Evolutionary conservation across 1,284 basidiomycete species (phyloP).

Genomic region (Trichosporon coremiiforme): DNA sequence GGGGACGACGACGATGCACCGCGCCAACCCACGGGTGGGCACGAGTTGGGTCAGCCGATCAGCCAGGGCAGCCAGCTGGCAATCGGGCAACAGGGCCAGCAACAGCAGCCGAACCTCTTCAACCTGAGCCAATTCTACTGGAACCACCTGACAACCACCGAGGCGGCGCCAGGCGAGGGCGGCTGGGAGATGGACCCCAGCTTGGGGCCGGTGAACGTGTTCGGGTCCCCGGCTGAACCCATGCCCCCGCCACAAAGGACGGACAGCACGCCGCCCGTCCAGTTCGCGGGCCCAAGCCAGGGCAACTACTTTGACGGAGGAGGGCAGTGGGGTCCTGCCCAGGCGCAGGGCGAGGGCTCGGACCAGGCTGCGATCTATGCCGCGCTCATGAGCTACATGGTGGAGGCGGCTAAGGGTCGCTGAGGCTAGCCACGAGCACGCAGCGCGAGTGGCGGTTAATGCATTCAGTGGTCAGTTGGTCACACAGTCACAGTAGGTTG

Average conservation of each 20-base stretch:
- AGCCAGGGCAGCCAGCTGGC: conserved; percentile 7
- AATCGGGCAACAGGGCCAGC: conserved; percentile 4
- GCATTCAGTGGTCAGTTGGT: too few relatives aligned
- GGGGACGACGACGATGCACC: not conserved
- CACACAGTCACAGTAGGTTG: not conserved
- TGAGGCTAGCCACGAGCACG: too few relatives aligned
- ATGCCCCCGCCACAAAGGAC: not conserved
- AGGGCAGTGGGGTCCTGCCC: not conserved
- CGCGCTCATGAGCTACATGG: conserved; percentile 40
- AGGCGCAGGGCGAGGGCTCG: not conserved
- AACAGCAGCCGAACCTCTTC: conserved; percentile 33
- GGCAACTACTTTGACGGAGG: not conserved
- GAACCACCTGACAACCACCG: conserved; percentile 39
- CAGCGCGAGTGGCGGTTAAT: too few relatives aligned
- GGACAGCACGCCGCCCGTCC: not conserved
- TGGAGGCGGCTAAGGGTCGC: conserved; percentile 34
- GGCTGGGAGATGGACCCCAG: conserved; percentile 24
- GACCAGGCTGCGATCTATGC: conserved; percentile 39
- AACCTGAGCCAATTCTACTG: conserved; percentile 48
- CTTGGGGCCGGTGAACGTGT: not conserved
- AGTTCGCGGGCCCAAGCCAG: not conserved
- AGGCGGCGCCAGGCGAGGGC: not conserved
- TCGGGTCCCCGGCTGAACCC: not conserved
- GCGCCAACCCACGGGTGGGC: not conserved
- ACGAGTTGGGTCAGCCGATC: conserved; percentile 15